phyloP scores from a whole-genome alignment of 2,329 filamentous ascomycete species.

The Lachnellula willkommii region DNA sequence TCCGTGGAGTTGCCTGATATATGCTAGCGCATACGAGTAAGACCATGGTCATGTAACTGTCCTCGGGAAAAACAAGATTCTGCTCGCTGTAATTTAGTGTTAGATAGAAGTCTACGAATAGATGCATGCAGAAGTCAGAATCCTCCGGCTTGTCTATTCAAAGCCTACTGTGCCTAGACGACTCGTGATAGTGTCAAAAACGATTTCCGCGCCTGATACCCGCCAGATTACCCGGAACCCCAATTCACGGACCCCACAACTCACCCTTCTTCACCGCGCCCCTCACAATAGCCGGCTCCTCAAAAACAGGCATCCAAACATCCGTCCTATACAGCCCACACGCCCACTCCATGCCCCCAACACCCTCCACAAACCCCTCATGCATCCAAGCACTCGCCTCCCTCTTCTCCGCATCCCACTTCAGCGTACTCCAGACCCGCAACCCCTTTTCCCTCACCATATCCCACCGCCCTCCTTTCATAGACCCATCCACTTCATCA shows the following conservation, averaged over 20 bases:
- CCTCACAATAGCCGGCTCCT: neutral
- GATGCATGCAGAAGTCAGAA: too few relatives aligned
- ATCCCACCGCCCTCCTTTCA: neutral
- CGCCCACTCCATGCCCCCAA: neutral
- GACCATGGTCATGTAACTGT: too few relatives aligned
- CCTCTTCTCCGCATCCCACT: neutral
- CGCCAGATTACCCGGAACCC: too few relatives aligned
- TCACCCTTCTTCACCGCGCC: neutral
- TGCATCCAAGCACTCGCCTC: constrained; percentile 8
- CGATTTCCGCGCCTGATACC: too few relatives aligned
- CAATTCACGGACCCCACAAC: neutral
- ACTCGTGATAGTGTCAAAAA: too few relatives aligned
- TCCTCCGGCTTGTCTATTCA: too few relatives aligned
- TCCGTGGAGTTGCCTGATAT: too few relatives aligned
- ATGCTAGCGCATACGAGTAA: too few relatives aligned
- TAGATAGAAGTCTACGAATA: too few relatives aligned
- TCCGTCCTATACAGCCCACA: neutral
- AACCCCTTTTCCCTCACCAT: constrained; percentile 5
- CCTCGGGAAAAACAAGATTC: too few relatives aligned
- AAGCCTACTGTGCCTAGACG: too few relatives aligned
- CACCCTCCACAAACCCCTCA: neutral
- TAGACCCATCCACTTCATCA: neutral
- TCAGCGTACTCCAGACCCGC: constrained; percentile 3
- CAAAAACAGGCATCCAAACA: neutral
- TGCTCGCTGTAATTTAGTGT: too few relatives aligned